Percentiles rank a stretch among this genome's conserved stretches.
Evolutionary conservation across 2,329 filamentous ascomycete species (phyloP).

Genomic region (Ophiostoma quercus): DNA sequence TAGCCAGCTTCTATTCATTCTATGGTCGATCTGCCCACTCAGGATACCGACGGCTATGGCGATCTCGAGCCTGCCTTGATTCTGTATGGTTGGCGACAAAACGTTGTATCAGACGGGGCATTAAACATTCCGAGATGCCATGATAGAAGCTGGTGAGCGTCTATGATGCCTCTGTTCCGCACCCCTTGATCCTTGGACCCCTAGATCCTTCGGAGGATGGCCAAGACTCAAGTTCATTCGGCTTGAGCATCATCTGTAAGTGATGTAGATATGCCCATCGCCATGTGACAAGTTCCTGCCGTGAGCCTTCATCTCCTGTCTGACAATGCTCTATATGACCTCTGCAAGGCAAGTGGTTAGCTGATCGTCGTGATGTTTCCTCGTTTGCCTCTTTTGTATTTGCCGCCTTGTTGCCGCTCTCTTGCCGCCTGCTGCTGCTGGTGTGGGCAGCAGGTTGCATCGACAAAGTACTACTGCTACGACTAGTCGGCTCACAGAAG

Average conservation of each 20-base stretch:
- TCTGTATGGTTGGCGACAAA: background rate
- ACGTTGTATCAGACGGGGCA: background rate
- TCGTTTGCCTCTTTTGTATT: background rate
- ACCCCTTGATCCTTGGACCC: background rate
- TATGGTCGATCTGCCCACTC: background rate
- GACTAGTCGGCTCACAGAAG: background rate
- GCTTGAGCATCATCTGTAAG: background rate
- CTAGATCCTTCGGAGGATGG: background rate
- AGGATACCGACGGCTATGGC: background rate
- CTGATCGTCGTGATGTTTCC: background rate
- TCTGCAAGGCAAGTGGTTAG: background rate
- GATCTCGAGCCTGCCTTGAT: background rate
- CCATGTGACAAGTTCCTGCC: background rate
- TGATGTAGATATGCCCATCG: too few species aligned
- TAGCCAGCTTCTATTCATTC: background rate
- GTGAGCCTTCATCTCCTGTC: background rate
- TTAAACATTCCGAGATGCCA: background rate
- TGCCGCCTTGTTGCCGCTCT: background rate
- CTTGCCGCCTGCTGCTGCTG: slow-evolving; percentile 3
- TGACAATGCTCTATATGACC: background rate
- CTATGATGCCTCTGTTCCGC: background rate
- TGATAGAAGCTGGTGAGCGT: background rate
- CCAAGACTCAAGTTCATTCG: background rate
- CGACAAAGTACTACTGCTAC: background rate
- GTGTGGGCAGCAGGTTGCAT: background rate